These are phyloP conservation scores for Talaromyces proteolyticus DNA, from an alignment of 495 filamentous ascomycete genomes.

Conservation along the genomic window DNA sequence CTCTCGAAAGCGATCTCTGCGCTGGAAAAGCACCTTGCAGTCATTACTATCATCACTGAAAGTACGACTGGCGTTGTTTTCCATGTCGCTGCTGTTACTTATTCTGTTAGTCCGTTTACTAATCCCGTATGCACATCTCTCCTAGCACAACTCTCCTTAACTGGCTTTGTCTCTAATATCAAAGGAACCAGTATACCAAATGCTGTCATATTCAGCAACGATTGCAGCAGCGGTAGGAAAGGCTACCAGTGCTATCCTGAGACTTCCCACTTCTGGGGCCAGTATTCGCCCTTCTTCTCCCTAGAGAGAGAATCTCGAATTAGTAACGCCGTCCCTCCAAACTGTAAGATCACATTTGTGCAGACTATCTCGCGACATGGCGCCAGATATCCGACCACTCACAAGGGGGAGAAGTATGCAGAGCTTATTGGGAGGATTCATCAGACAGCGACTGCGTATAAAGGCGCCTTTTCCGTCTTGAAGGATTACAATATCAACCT, in stretches of 20 bases:
- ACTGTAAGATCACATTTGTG: conserved; percentile 69
- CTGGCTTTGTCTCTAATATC: background rate
- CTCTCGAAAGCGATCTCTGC: background rate
- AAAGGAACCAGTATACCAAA: background rate
- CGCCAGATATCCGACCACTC: conserved; percentile 67
- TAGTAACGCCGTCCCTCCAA: conserved; percentile 45
- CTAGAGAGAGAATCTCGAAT: conserved; percentile 53
- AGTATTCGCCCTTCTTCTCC: conserved; percentile 78
- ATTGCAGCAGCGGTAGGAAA: background rate
- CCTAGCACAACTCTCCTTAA: background rate
- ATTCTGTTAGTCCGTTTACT: background rate
- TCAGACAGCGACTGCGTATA: conserved; percentile 44
- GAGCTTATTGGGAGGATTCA: conserved; percentile 57
- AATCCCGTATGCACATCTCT: background rate
- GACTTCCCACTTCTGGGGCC: conserved; percentile 72
- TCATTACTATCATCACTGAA: background rate
- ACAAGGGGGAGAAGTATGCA: conserved; percentile 53
- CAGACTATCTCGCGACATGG: conserved; percentile 79
- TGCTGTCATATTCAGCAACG: too few species aligned
- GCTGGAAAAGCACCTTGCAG: background rate
- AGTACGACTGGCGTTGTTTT: background rate
- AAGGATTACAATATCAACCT: conserved; percentile 64
- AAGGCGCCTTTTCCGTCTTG: conserved; percentile 56
- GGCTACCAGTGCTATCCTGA: conserved; percentile 11
- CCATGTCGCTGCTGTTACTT: background rate